Evolutionary conservation across 116 monocot species (phyloP), one percentile per base, ranked within the genome.

Genomic region (Cymodocea nodosa): DNA sequence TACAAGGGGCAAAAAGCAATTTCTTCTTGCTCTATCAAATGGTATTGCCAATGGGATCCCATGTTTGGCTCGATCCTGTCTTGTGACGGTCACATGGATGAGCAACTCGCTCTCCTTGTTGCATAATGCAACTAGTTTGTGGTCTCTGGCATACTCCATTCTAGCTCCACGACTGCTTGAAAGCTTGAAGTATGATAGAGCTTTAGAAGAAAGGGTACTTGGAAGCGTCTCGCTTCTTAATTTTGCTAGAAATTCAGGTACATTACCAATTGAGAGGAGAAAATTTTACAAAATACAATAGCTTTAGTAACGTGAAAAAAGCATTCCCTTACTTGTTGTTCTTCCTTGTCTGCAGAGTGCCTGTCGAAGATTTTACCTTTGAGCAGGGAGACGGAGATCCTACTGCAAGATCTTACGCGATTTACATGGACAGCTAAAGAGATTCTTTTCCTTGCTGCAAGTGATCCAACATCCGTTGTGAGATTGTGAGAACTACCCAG

Each of bases 71-170:
- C 74, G 89, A 61, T 73, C 93, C 22, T 85, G 86, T 63, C 83
- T 89, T 18, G 76, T 86, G n/a, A 93, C 86, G 40, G 72, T 93
- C 16, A 69, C 81, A 49, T 89, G 89, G 93, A 79, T 93, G 71
- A 89, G 81, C 71, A 76, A 63, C 59, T 78, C 82, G 15, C 81
- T 83, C 19, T 60, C 77, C 44, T 68, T 66, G 14, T 51, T 71
- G 22, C 77, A 70, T 18, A 70, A 63, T 62, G 75, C 54, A 57
- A 68, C 68, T 37, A 72, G 15, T 49, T 71, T 82, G 23, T 73
- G 72, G 73, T 74, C 76, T 60, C 40, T 82, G 30, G 85, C 74
- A 8, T 86, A 78, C 67, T 81, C 81, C 19, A 67, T 85, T 76
- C 81, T 93, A 20, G 69, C 74, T 57, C 81, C 85, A 25, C 76